Base-by-base conservation (phyloP, 768 basidiomycete genomes). In the Mycena polygramma region DNA sequence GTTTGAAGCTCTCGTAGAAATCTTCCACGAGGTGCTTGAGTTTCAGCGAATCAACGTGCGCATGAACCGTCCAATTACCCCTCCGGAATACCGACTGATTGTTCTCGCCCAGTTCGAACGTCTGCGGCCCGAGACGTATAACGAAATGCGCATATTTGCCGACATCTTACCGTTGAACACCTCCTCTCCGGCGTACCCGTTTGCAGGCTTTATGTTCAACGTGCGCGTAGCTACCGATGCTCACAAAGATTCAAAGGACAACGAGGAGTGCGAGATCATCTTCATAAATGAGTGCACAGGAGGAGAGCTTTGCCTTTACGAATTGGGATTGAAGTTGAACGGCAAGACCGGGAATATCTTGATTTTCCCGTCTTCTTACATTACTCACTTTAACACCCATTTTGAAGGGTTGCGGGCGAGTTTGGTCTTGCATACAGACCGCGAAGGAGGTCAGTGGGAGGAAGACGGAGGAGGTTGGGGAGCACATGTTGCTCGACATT, bases 161-260 rank as follows among this genome's bases (percentile, higher is more conserved):
- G 62, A 63, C 17, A 51, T 63, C 1, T 19, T 63, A 15, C 62
- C 62, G 0, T 24, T 63, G 24, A 63, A 63, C 17, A 19, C 49
- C 0, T 8, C 51, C 20, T 63, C 62, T 1, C 62, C 62, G 6
- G 37, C 22, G 0, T 63, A 63, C 30, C 62, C 62, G 1, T 63
- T 63, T 37, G 37, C 39, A 8, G 51, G 62, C 6, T 63, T 63
- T 19, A 63, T 63, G 62, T 13, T 63, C 17, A 63, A 63, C 19
- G 13, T 63, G 4, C 49, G 62, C 3, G 62, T 63, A 19, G 49
- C 19, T 2, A 63, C 62, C 4, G 39, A 63, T 22, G 62, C 62
- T 1, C 62, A 63, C 39, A 63, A 63, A 15, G 62, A 63, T 19
- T 1, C 14, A 1, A 8, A 17, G 24, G 62, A 63, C 37, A 17